Evolutionary conservation across 2,329 filamentous ascomycete genomes (phyloP), one percentile per base, ranked within the genome.

Genomic region (Pezicula radicicola): DNA sequence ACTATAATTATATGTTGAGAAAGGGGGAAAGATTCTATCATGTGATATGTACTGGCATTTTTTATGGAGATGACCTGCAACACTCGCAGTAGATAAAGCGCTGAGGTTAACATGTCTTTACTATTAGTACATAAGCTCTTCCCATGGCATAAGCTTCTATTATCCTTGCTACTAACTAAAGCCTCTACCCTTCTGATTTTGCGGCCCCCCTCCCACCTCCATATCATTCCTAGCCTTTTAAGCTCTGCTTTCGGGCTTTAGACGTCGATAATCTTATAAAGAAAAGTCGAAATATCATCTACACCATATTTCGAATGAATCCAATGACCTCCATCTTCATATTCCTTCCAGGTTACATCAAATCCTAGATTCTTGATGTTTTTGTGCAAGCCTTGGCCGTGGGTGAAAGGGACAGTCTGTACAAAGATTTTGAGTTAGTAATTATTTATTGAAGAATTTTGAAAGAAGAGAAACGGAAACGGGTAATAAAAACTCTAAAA

Each of bases 271-370:
- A 42, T 7, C 40, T 42, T 21, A 21, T 42, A 6, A 44, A 55
- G 44, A 48, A 53, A 53, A 13, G 40, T 25, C 8, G 45, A 46
- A 5, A 55, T 52, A 51, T 75, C 72, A 46, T 75, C 71, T 16
- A 74, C 67, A 0, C 74, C 74, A 1, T 56, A 46, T 0, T 73
- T 71, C 9, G 67, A 62, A 47, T 75, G 70, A 42, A 76, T 67
- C 70, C 72, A 75, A 51, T 76, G 72, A 1, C 69, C 70, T 5
- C 74, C 73, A 4, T 60, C 50, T 1, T 59, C 53, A 51, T 76
- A 77, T 56, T 75, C 70, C 19, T 57, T 68, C 69, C 70, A 73
- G 9, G 57, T 52, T 3, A 75, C 70, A 25, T 65, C 47, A 8
- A 70, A 66, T 1, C 72, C 74, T 45, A 50, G 39, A 46, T 46